Conservation (phyloP, 2,329 filamentous ascomycete species). For the Verticillium klebahnii region DNA sequence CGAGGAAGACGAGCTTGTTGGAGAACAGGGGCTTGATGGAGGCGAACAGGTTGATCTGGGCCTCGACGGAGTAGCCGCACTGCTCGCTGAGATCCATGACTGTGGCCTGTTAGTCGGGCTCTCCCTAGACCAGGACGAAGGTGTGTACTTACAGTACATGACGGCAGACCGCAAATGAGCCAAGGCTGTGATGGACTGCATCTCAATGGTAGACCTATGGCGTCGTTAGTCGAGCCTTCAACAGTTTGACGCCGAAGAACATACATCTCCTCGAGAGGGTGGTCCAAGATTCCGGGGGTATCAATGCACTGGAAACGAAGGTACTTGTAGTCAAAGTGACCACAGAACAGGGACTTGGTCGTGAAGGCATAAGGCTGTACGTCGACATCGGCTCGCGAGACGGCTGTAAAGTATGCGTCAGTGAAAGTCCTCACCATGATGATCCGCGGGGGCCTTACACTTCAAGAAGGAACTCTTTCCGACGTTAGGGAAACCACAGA, state of each 20-base stretch:
- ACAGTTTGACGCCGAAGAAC: neutral
- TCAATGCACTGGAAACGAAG: conserved; percentile 88
- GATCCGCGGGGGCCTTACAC: conserved; percentile 34
- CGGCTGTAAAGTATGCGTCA: conserved; percentile 23
- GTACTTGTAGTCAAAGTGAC: conserved; percentile 97
- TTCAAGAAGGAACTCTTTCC: conserved; percentile 95
- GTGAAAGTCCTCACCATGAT: neutral
- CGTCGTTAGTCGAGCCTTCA: neutral
- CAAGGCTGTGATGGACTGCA: conserved; percentile 97
- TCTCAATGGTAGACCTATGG: conserved; percentile 89
- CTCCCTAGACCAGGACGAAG: neutral
- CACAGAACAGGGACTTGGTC: conserved; percentile 94
- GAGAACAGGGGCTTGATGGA: conserved; percentile 95
- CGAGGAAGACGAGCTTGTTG: conserved; percentile 94
- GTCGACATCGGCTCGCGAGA: conserved; percentile 92
- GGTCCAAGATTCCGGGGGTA: conserved; percentile 96
- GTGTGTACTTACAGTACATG: conserved; percentile 51
- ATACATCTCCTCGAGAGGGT: conserved; percentile 82
- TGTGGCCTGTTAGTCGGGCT: neutral
- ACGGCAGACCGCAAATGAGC: conserved; percentile 94
- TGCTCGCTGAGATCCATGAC: conserved; percentile 91
- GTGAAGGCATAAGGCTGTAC: conserved; percentile 98
- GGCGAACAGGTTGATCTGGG: conserved; percentile 92
- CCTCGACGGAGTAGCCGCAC: conserved; percentile 88
- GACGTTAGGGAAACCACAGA: conserved; percentile 96